These are phyloP conservation scores for Tuber microsphaerosporum DNA, from an alignment of 495 filamentous ascomycete species.

Conservation along the genomic window DNA sequence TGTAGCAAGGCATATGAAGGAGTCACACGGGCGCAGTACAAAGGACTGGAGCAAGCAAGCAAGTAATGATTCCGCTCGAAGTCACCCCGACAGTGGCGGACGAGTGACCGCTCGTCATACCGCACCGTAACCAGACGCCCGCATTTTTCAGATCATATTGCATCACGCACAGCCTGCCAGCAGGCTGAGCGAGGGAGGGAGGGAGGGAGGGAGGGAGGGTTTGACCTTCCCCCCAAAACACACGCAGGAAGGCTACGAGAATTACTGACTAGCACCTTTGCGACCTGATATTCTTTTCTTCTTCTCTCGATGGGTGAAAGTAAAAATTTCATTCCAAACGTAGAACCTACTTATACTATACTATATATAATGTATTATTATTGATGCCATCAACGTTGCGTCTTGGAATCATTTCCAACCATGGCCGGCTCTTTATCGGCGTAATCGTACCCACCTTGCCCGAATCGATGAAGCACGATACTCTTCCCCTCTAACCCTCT, in stretches of 20 bases:
- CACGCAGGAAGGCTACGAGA: not conserved
- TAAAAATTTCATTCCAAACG: not conserved
- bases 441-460: not conserved
- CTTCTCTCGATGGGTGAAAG: not conserved
- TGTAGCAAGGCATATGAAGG: not conserved
- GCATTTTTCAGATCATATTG: not conserved
- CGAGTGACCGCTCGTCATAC: not conserved
- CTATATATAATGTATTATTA: not conserved
- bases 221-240: not conserved
- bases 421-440: not conserved
- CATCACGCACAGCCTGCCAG: not conserved
- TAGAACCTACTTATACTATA: not conserved
- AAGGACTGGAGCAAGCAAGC: not conserved
- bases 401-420: not conserved
- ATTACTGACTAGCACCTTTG: not conserved
- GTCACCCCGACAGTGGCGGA: not conserved
- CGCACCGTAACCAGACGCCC: not conserved
- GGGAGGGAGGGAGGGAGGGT: not conserved
- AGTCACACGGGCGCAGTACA: not conserved
- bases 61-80: not conserved
- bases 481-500: not conserved
- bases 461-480: not conserved
- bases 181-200: not conserved
- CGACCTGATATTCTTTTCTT: not conserved
- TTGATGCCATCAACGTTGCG: not conserved